These are phyloP conservation scores for Lyophyllum atratum DNA, from an alignment of 768 basidiomycete species.

Conservation along the genomic window DNA sequence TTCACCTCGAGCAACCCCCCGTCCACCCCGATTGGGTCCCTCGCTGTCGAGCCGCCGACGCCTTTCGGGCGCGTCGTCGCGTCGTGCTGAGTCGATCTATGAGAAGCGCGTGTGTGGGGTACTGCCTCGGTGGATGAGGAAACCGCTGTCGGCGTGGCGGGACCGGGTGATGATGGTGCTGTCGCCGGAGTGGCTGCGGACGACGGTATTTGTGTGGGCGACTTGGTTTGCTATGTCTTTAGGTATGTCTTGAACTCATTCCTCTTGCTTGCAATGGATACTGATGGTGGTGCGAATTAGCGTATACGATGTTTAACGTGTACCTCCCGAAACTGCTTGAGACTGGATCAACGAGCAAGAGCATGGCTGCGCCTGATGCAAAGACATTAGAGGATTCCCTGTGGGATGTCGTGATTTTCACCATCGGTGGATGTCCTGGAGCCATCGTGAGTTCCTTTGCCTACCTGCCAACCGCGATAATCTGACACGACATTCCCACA, in stretches of 20 bases:
- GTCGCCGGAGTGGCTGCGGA: conserved; percentile 72
- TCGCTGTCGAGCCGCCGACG: conserved; percentile 13
- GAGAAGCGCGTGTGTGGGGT: conserved; percentile 43
- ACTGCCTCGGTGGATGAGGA: conserved; percentile 56
- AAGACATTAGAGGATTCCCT: conserved; percentile 63
- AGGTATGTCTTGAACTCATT: conserved; percentile 53
- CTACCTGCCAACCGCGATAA: neutral
- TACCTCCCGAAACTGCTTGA: conserved; percentile 88
- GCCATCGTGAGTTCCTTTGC: conserved; percentile 60
- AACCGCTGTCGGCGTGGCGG: conserved; percentile 68
- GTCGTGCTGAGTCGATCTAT: conserved; percentile 43
- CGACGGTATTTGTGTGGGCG: conserved; percentile 79
- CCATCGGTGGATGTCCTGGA: conserved; percentile 83
- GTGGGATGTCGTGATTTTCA: conserved; percentile 88
- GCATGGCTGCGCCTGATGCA: conserved; percentile 20
- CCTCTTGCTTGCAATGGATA: neutral
- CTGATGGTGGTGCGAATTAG: conserved; percentile 34
- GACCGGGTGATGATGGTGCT: conserved; percentile 71
- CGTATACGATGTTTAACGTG: conserved; percentile 92
- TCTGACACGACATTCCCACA: conserved; percentile 25
- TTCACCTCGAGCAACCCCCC: neutral
- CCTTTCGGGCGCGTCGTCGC: conserved; percentile 16
- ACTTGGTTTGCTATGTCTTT: conserved; percentile 78
- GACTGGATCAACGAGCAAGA: conserved; percentile 53
- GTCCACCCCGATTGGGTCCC: neutral